These are phyloP conservation scores for Phyllosticta citriasiana DNA, from an alignment of 2,329 filamentous ascomycete genomes.

Conservation along the genomic window DNA sequence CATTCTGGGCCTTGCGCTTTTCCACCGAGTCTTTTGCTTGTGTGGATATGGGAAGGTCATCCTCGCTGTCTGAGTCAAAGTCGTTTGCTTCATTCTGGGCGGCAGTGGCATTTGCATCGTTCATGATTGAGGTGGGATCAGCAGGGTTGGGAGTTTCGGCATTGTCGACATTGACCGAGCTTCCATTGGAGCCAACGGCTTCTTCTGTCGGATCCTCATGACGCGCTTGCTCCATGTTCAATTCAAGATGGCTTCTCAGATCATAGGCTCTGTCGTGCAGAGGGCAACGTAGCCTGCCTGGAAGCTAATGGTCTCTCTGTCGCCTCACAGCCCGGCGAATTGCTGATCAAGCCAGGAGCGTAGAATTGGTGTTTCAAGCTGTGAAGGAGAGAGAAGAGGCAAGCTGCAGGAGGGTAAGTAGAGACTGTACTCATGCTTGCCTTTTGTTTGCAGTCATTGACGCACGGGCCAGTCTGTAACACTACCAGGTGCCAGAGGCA, in stretches of 20 bases:
- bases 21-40: slow-evolving; percentile 23
- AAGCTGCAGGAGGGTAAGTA: neutral
- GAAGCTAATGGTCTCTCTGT: neutral
- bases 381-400: neutral
- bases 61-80: slow-evolving; percentile 19
- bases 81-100: slow-evolving; percentile 8
- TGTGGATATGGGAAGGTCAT: slow-evolving; percentile 13
- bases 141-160: neutral
- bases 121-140: neutral
- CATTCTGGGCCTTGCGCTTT: slow-evolving; percentile 32
- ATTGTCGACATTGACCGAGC: neutral
- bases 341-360: neutral
- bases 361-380: neutral
- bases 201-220: neutral
- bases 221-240: neutral
- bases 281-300: neutral
- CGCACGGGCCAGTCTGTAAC: neutral
- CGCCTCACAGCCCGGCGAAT: neutral
- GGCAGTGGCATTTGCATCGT: neutral
- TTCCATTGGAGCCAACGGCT: neutral
- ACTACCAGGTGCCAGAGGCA: too few relatives aligned
- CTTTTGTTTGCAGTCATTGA: neutral
- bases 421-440: neutral
- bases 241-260: neutral
- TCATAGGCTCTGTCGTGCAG: neutral